phyloP scores from a whole-genome alignment of 345 rosid genomes.

The Anastatica hierochuntica region DNA sequence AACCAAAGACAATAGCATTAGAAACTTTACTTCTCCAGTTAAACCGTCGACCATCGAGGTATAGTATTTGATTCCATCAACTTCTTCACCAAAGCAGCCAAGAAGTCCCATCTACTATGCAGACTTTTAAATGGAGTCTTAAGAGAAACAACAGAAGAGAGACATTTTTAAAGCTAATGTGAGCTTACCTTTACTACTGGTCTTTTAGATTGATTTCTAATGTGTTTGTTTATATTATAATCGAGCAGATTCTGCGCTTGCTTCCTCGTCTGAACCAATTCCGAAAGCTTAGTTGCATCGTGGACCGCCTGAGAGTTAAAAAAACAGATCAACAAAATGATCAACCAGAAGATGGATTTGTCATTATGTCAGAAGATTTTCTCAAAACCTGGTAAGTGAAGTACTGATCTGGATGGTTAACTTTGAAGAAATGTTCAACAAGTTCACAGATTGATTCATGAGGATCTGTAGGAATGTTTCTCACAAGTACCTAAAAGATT shows the following conservation, averaged over 20 bases:
- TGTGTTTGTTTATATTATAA: constrained; percentile 52
- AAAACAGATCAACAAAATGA: constrained; percentile 10
- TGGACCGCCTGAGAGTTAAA: constrained; percentile 58
- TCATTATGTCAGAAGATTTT: constrained; percentile 6
- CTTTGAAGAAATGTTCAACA: constrained; percentile 82
- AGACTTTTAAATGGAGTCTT: constrained; percentile 7
- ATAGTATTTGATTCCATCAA: constrained; percentile 72
- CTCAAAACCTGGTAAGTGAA: constrained; percentile 85
- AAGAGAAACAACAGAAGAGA: background rate
- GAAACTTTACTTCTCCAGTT: constrained; percentile 38
- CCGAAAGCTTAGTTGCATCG: constrained; percentile 63
- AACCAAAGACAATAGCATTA: background rate
- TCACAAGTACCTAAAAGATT: constrained; percentile 55
- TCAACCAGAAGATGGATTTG: too few species aligned
- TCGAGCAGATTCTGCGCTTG: constrained; percentile 73
- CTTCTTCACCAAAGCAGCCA: constrained; percentile 60
- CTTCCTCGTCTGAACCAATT: constrained; percentile 51
- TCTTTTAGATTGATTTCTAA: constrained; percentile 41
- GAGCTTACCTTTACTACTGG: constrained; percentile 52
- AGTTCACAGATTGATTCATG: constrained; percentile 85
- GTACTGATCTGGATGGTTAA: constrained; percentile 80
- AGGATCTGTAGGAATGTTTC: constrained; percentile 80
- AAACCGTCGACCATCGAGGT: constrained; percentile 50
- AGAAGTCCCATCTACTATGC: constrained; percentile 63
- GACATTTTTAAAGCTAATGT: background rate